Percentiles rank a stretch among this genome's conserved stretches.
Conservation (phyloP, 306 rosid genomes). For the Oemleria cerasiformis region DNA sequence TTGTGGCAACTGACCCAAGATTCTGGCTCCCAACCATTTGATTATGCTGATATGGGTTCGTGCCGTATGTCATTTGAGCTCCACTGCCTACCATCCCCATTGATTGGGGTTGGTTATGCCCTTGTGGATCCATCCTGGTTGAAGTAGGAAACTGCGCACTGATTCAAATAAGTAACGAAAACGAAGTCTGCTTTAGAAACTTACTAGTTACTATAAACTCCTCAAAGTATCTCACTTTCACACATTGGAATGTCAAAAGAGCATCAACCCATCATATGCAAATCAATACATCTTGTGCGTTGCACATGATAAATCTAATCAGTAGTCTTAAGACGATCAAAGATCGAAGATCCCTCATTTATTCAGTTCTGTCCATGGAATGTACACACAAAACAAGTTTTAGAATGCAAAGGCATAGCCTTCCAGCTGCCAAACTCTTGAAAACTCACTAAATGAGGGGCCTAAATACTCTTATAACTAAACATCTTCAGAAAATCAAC, state of each 20-base stretch:
- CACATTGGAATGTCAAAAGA: background rate
- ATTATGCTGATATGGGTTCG: slow-evolving; percentile 35
- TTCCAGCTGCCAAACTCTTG: background rate
- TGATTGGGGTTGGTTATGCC: slow-evolving; percentile 35
- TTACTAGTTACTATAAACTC: background rate
- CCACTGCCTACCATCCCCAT: slow-evolving; percentile 42
- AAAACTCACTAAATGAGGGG: background rate
- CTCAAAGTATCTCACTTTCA: background rate
- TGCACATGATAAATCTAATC: background rate
- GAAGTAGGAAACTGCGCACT: slow-evolving; percentile 8
- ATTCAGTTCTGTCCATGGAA: background rate
- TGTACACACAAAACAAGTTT: too few relatives aligned
- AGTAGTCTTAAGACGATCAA: background rate
- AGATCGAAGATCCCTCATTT: background rate
- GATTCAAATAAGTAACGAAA: background rate
- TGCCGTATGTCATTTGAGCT: slow-evolving; percentile 38
- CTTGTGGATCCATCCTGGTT: slow-evolving; percentile 42
- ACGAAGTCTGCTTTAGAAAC: slow-evolving; percentile 1
- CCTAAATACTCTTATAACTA: background rate
- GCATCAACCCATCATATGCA: background rate
- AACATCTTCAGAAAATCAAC: slow-evolving; percentile 6
- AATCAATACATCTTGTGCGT: background rate
- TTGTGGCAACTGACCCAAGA: slow-evolving; percentile 24
- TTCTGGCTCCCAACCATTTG: slow-evolving; percentile 34
- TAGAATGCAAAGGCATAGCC: background rate